Evolutionary conservation across 768 basidiomycete species (phyloP), one percentile per base, ranked within the genome.

Genomic region (Sarcodon sp.): DNA sequence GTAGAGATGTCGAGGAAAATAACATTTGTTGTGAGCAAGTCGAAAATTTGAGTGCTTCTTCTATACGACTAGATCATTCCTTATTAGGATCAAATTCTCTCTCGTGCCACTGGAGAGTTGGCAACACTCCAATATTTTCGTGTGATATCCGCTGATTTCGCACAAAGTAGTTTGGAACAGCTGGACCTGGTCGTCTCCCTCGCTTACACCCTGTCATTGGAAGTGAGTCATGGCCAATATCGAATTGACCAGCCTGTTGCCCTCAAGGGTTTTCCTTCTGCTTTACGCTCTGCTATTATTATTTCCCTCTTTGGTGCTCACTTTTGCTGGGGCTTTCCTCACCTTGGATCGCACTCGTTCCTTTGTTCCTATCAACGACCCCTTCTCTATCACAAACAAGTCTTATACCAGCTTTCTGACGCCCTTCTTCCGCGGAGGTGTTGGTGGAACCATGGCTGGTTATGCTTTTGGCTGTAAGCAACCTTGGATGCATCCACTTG

Each of bases 271-370:
- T 4, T 76, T 74, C 56, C 59, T 69, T 21, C 69, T 83, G 32
- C 71, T 71, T 36, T 83, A 83, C 57, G 56, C 73, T 33, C 55
- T 83, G 27, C 80, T 80, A 45, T 65, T 86, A n/a, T 65, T 85
- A 33, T 58, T 77, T 3, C 50, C 77, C 5, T 83, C 81, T 8
- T 45, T 79, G 36, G 51, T 76, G 18, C 65, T 80, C 35, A 75
- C 73, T 6, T 79, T 83, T 56, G 66, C 79, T n/a, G 81, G 83
- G n/a, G 70, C 80, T 3, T 84, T 86, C 60, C 65, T 84, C 16
- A 83, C 74, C 13, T 71, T 86, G 44, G 81, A 84, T 57, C 77
- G 83, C 36, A 76, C 81, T 16, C 72, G 79, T 35, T 70, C 75
- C 6, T 83, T 86, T 55, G 64, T 73, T 0, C 69, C 75, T 34